These are phyloP conservation scores for Carpinus fangiana DNA, from an alignment of 306 rosid species.

Conservation along the genomic window DNA sequence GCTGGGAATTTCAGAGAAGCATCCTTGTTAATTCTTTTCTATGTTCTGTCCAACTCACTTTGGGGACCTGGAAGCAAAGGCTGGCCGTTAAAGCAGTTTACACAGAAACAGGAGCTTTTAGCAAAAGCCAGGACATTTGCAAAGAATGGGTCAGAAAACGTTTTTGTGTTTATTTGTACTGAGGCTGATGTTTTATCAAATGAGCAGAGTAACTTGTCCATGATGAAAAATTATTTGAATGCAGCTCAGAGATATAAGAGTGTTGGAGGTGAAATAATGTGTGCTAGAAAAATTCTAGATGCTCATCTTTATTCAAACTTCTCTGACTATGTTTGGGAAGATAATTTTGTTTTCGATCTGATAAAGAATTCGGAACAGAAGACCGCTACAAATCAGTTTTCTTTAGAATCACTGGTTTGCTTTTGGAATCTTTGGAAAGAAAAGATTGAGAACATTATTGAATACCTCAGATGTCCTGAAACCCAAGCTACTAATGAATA, in stretches of 20 bases:
- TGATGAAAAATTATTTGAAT: constrained; percentile 33
- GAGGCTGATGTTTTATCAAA: constrained; percentile 53
- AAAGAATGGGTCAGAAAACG: constrained; percentile 29
- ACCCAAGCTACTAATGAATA: constrained; percentile 32
- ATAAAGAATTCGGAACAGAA: constrained; percentile 25
- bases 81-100: constrained; percentile 65
- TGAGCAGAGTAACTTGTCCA: constrained; percentile 21
- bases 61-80: constrained; percentile 65
- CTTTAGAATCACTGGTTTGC: constrained; percentile 53
- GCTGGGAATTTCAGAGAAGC: constrained; percentile 56
- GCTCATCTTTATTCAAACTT: constrained; percentile 43
- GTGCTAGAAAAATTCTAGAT: constrained; percentile 60
- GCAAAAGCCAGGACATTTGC: constrained; percentile 52
- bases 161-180: constrained; percentile 36
- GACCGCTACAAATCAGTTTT: constrained; percentile 35
- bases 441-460: constrained; percentile 33
- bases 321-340: constrained; percentile 44
- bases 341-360: constrained; percentile 30
- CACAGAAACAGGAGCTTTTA: constrained; percentile 46
- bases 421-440: constrained; percentile 77
- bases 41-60: constrained; percentile 57
- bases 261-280: constrained; percentile 51
- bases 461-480: constrained; percentile 37
- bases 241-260: constrained; percentile 37
- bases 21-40: constrained; percentile 35